phyloP scores from a whole-genome alignment of 164 flowering plant species.

The Protea cynaroides region DNA sequence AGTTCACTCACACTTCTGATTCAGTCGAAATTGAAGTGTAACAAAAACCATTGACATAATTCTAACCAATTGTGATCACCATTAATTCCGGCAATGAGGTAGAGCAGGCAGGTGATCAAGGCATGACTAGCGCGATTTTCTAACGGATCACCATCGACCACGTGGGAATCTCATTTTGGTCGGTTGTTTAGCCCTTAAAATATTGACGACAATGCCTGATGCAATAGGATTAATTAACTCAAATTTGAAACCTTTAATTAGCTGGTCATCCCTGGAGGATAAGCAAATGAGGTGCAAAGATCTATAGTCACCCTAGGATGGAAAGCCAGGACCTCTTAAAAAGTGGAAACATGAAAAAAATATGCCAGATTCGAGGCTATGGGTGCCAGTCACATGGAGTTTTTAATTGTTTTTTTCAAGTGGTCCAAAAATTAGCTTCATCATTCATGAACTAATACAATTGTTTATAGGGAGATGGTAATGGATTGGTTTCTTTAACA shows the following conservation, averaged over 20 bases:
- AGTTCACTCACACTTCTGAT: no score
- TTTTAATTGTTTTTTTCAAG: constrained; percentile 14
- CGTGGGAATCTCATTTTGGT: constrained; percentile 51
- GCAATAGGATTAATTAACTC: constrained; percentile 28
- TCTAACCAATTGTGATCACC: constrained; percentile 4
- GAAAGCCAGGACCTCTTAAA: constrained; percentile 29
- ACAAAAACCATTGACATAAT: constrained; percentile 33
- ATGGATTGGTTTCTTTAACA: constrained; percentile 36
- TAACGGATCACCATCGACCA: constrained; percentile 46
- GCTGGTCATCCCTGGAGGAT: constrained; percentile 28
- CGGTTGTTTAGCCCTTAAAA: constrained; percentile 35
- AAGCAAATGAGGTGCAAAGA: constrained; percentile 25
- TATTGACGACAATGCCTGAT: constrained; percentile 27
- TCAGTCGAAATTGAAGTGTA: no score
- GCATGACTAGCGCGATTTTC: constrained; percentile 30
- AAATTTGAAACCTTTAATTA: constrained; percentile 16
- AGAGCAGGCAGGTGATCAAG: constrained; percentile 21
- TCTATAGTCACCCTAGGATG: constrained; percentile 17
- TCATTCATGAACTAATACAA: constrained; percentile 2
- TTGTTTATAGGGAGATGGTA: constrained; percentile 32
- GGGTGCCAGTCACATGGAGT: constrained; percentile 54
- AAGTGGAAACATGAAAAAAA: constrained; percentile 32
- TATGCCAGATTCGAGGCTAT: constrained; percentile 18
- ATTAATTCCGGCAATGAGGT: background rate
- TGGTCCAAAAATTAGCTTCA: constrained; percentile 45